A percentile compares a stretch with the other conserved stretches of the same genome.
Conservation (phyloP, 768 basidiomycete species). For the Leccinum subgranulosum region DNA sequence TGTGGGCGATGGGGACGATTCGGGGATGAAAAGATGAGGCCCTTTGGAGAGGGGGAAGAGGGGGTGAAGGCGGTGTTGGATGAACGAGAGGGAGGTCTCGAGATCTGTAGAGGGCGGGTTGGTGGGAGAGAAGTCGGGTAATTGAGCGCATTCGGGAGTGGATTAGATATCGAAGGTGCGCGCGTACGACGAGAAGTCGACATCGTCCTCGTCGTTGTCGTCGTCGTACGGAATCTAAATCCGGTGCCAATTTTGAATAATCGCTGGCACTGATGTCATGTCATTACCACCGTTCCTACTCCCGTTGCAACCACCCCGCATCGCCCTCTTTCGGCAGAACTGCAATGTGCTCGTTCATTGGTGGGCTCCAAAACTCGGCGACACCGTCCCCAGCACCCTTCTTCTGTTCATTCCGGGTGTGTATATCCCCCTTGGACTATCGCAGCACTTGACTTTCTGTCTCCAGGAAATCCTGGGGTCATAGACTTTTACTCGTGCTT, state of each 20-base stretch:
- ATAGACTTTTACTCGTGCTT: constrained; percentile 67
- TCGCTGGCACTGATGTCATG: background rate
- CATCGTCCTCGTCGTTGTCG: constrained; percentile 25
- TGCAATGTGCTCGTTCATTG: constrained; percentile 43
- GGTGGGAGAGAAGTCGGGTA: constrained; percentile 35
- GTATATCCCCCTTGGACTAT: background rate
- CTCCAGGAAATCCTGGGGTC: constrained; percentile 54
- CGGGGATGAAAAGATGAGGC: constrained; percentile 39
- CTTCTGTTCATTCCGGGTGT: constrained; percentile 52
- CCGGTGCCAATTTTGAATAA: background rate
- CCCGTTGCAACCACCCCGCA: constrained; percentile 1
- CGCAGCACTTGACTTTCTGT: background rate
- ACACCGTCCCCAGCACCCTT: constrained; percentile 27
- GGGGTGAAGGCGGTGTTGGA: constrained; percentile 39
- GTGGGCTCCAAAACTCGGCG: constrained; percentile 40
- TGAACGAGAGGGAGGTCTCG: constrained; percentile 51
- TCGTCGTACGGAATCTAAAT: constrained; percentile 5
- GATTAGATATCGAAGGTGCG: constrained; percentile 43
- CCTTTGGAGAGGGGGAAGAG: constrained; percentile 37
- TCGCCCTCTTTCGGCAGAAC: constrained; percentile 8
- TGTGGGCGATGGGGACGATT: constrained; percentile 62
- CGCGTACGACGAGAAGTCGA: constrained; percentile 41
- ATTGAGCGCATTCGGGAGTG: constrained; percentile 32
- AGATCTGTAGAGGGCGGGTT: constrained; percentile 60
- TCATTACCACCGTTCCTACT: constrained; percentile 12